These are phyloP conservation scores for Eutrema japonicum DNA, from an alignment of 345 rosid genomes.

Conservation along the genomic window DNA sequence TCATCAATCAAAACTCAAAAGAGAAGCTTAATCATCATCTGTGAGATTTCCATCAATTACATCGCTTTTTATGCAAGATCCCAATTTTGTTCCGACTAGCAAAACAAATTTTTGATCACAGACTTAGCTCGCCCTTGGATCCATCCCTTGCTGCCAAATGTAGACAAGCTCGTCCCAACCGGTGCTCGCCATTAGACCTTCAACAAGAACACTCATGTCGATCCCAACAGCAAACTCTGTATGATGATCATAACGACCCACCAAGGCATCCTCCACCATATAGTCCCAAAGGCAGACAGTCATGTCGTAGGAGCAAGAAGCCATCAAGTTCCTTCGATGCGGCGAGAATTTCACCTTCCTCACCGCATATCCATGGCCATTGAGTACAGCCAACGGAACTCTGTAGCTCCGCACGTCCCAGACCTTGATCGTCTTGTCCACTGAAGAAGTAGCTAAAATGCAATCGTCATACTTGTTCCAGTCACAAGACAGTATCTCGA, in stretches of 20 bases:
- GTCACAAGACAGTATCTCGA: slow-evolving; percentile 76
- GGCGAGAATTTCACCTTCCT: slow-evolving; percentile 90
- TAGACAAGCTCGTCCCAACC: slow-evolving; percentile 97
- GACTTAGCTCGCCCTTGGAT: slow-evolving; percentile 61
- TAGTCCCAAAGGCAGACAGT: slow-evolving; percentile 85
- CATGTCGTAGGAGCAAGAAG: slow-evolving; percentile 92
- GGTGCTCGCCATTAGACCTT: slow-evolving; percentile 83
- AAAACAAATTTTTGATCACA: slow-evolving; percentile 18
- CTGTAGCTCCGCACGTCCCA: slow-evolving; percentile 90
- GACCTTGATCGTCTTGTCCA: slow-evolving; percentile 72
- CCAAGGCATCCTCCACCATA: slow-evolving; percentile 87
- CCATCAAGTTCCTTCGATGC: slow-evolving; percentile 68
- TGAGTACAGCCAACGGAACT: slow-evolving; percentile 67
- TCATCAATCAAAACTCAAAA: slow-evolving; percentile 11
- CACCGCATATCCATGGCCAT: slow-evolving; percentile 87
- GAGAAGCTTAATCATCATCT: neutral
- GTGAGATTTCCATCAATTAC: slow-evolving; percentile 13
- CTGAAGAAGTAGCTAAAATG: slow-evolving; percentile 72
- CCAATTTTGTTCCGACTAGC: slow-evolving; percentile 24
- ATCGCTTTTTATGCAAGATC: slow-evolving; percentile 4
- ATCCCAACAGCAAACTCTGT: slow-evolving; percentile 87
- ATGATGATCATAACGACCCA: slow-evolving; percentile 85
- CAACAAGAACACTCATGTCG: slow-evolving; percentile 93
- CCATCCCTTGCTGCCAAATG: slow-evolving; percentile 94
- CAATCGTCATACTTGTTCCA: slow-evolving; percentile 98